These are phyloP conservation scores for Hemileccinum hortonii DNA, from an alignment of 1,284 basidiomycete genomes.

Conservation along the genomic window DNA sequence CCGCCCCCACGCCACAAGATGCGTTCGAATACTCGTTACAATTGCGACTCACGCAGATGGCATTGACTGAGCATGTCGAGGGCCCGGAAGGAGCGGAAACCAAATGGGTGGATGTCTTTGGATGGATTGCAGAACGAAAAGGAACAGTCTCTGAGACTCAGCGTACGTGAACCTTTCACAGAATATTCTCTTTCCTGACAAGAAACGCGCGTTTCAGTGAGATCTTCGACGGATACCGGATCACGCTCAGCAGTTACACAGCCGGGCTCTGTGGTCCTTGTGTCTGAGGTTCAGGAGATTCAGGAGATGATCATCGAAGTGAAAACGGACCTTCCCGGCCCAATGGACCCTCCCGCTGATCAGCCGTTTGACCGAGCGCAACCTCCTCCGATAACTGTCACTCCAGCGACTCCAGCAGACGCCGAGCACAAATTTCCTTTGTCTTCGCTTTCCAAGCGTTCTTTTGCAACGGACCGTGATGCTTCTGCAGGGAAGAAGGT, in stretches of 20 bases:
- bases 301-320: conserved; percentile 16
- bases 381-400: conserved; percentile 45
- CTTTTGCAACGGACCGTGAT: conserved; percentile 41
- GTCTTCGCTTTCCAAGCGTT: conserved; percentile 16
- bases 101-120: conserved; percentile 85
- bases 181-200: background rate
- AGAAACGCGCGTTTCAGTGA: conserved; percentile 15
- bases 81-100: conserved; percentile 84
- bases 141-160: conserved; percentile 34
- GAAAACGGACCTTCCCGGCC: conserved; percentile 3
- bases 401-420: conserved; percentile 47
- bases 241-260: conserved; percentile 29
- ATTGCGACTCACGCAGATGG: conserved; percentile 84
- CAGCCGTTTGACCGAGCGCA: background rate
- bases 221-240: conserved; percentile 33
- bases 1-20: conserved; percentile 55
- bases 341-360: conserved; percentile 4
- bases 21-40: conserved; percentile 80
- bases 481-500: conserved; percentile 63
- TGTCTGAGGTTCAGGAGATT: conserved; percentile 17
- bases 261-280: conserved; percentile 14
- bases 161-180: conserved; percentile 16
- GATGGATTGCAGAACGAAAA: conserved; percentile 72
- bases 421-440: conserved; percentile 23
- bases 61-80: conserved; percentile 80